Base-by-base conservation (phyloP, 352 stramenopile genomes). In the Phytopythium kandeliae region DNA sequence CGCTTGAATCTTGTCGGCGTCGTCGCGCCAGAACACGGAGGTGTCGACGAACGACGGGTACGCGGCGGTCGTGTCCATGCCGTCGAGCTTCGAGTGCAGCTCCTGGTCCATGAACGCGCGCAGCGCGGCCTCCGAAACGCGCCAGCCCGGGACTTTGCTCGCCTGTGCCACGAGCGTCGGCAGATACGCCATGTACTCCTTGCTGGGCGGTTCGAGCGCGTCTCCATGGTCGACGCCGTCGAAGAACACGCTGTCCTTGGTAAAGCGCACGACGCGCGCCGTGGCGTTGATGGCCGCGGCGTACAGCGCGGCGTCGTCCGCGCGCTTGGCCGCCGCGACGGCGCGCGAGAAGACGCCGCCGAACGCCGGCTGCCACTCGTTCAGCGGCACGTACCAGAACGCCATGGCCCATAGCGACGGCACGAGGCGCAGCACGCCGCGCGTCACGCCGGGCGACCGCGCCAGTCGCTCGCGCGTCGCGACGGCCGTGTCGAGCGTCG, bases 191-290 rank as follows among this genome's bases (percentile, higher is more conserved):
- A 83, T 33, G 34, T 71, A 84, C 19, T 48, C 61, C 15, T 52
- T 58, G 57, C 60, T 54, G 26, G 54, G 46, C 15, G 55, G 40
- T 38, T 69, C 60, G 4, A 62, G n/a, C 26, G 62, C 30, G 22
- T 54, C 58, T 19, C 45, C 60, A 2, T 31, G 28, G 40, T 71
- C 58, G 24, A 60, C 61, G 24, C 62, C 31, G 60, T 79, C 68
- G 33, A 67, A 48, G 34, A 86, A 86, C 30, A 80, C 66, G 17
- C 64, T 69, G 63, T 86, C 72, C 54, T 86, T 86, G n/a, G 67
- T 86, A 63, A 86, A 86, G 26, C 75, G 75, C 37, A 84, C 66
- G 24, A 80, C 67, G 3, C 68, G 68, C 51, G 75, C 64, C 15
- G 75, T 84, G 4, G 67, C 63, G 46, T 84, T 82, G 21, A 84